Base-by-base conservation (phyloP, 257 asterid genomes). In the Solanum verrucosum region DNA sequence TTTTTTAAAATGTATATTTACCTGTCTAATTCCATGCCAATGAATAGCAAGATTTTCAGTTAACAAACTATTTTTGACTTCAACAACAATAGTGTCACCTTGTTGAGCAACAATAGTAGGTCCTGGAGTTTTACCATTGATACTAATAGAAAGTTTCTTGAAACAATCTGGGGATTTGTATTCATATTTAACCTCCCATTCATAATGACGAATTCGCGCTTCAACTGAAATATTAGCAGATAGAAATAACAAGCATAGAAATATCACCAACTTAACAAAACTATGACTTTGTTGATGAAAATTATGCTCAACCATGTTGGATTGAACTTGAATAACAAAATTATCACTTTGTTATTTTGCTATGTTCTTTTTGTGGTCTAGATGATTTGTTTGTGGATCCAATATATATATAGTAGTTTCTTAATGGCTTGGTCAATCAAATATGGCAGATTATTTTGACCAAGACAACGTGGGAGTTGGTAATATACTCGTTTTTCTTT, bases 11-110 rank as follows among this genome's bases (percentile, higher is more conserved):
- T 70, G 9, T 74, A 20, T 38, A 14, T 16, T 56, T 56, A 95
- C 98, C 98, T 96, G 99, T 94, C 98, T 90, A 71, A 96, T 97
- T 31, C 99, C 99, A 89, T 97, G 99, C 99, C 99, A 97, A 59
- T 97, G 99, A 71, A 97, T 92, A 2, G 98, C 99, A 3, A 92
- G 94, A 74, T 96, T 95, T 87, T 97, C 99, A 3, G 98, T 95
- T 27, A 92, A 35, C 93, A 97, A 88, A 56, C 93, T 89, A 88
- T 96, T 96, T 49, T 88, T 93, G 52, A 97, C 93, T 92, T 96
- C 95, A 7, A 97, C 98, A 5, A 97, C 90, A 59, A 96, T 73
- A 18, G 99, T 94, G 87, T 97, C 99, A 9, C 99, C 99, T 67
- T 82, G 94, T 27, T 87, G 89, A 0, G 99, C 98, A 5, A 90